Evolutionary conservation across 345 rosid species (phyloP), one percentile per base, ranked within the genome.

Genomic region (Chamaenerion angustifolium): DNA sequence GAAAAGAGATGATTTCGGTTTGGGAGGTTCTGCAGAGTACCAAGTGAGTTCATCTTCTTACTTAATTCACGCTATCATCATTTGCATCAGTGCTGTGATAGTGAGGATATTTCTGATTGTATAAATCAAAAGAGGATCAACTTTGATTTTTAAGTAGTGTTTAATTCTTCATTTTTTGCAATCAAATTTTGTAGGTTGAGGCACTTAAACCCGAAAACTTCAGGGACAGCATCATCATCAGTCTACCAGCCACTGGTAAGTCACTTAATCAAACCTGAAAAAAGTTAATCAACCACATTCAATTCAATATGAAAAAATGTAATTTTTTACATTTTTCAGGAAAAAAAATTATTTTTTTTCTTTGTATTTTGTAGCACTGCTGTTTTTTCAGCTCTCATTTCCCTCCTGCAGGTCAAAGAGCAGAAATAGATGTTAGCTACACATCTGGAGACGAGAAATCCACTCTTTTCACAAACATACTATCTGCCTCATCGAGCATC

Each of bases 221-320:
- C 64, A 67, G 70, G 46, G 90, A 89, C 56, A 69, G 54, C 64
- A 73, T 89, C 42, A 42, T 64, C 48, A 59, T 89, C 69, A 67
- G 72, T 42, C 97, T 85, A 48, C 94, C 85, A 41, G 67, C 88
- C 62, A 85, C 67, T 12, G 94, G 95, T 89, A 55, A 76, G 81
- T 60, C 35, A 31, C 6, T 31, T 46, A 14, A 27, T 47, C 21
- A 52, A 42, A 47, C 19, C 15, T 56, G 51, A 54, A 46, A 23
- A 23, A 2, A 23, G 2, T 23, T 23, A 23, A 23, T 23, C 27
- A 23, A 23, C 27, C 27, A 5, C 5, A 23, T 23, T 23, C 27
- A 5, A 23, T 23, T 23, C 27, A 23, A n/a, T n/a, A n/a, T n/a
- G n/a, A n/a, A n/a, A n/a, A n/a, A n/a, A n/a, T n/a, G n/a, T n/a